These are phyloP conservation scores for Scutellaria minor DNA, from an alignment of 257 asterid genomes.

Conservation along the genomic window DNA sequence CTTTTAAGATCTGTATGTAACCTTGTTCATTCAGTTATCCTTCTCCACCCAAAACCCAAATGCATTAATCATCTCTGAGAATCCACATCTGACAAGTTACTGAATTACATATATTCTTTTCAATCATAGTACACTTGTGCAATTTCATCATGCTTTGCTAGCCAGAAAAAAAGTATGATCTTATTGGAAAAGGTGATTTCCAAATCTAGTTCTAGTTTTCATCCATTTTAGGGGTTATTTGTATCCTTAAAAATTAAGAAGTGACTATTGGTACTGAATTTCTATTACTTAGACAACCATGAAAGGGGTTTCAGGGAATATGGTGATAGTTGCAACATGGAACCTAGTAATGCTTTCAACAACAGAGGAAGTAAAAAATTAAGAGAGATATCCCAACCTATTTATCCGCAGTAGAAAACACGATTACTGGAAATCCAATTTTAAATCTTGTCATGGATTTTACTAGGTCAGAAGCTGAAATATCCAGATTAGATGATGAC, in stretches of 20 bases:
- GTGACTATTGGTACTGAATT: slow-evolving; percentile 17
- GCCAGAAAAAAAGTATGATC: slow-evolving; percentile 25
- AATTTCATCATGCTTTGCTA: slow-evolving; percentile 10
- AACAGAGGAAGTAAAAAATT: slow-evolving; percentile 9
- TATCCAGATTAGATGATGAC: slow-evolving; percentile 55
- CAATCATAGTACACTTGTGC: slow-evolving; percentile 9
- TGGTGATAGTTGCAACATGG: slow-evolving; percentile 26
- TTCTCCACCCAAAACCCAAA: slow-evolving; percentile 1
- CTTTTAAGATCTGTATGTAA: background rate
- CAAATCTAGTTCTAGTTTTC: slow-evolving; percentile 1
- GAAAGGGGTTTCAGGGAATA: slow-evolving; percentile 7
- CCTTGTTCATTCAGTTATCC: background rate
- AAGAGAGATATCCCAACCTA: slow-evolving; percentile 20
- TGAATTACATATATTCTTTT: background rate
- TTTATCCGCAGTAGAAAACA: background rate
- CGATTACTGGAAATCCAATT: slow-evolving; percentile 20
- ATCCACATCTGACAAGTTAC: background rate
- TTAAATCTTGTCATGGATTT: slow-evolving; percentile 21
- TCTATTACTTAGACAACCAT: slow-evolving; percentile 12
- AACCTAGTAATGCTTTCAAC: slow-evolving; percentile 20
- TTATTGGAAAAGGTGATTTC: background rate
- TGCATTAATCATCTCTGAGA: slow-evolving; percentile 7
- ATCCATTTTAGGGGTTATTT: background rate
- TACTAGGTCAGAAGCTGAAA: slow-evolving; percentile 73
- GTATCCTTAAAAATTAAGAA: slow-evolving; percentile 19